Base-by-base conservation (phyloP, 208 protist genomes). In the Leishmania turanica region DNA sequence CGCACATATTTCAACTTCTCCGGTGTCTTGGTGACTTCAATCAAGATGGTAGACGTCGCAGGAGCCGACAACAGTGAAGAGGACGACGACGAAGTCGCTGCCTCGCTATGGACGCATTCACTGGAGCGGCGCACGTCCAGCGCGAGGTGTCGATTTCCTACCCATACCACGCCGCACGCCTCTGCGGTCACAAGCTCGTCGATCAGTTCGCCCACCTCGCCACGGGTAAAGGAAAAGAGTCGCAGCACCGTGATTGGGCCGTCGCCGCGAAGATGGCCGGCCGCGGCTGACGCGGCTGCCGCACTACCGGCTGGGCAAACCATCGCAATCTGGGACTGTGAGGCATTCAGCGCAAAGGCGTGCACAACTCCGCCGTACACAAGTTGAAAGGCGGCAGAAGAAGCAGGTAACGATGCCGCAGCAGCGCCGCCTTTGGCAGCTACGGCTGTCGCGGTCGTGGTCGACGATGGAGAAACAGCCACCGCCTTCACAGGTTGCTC, bases 161-260 rank as follows among this genome's bases (percentile, higher is more conserved):
- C 81, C 93, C 93, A 97, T 42, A 91, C 53, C 2, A 96, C 73
- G 47, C 79, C 72, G 17, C 68, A 87, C 51, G 87, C 82, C 54
- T 81, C 65, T 1, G 58, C 56, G 7, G 69, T 88, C 58, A 86
- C 79, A 49, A 91, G 71, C 79, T 97, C 92, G 8, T 78, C 86
- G 31, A 97, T 54, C 58, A 90, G 71, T 45, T 92, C 89, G 0
- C 84, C 85, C 47, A 95, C 80, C 71, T 88, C 88, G 62, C 84
- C 79, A n/a, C 62, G 0, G 64, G 82, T 6, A 65, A 86, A 86
- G 11, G 78, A 66, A 37, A 86, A 86, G 21, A 86, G 65, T 2
- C 82, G 82, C 54, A 86, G 68, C 56, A 86, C 78, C 27, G 82
- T 58, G 13, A 24, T 66, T 19, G 56, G 21, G 9, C 54, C 19